Conservation (phyloP, 164 flowering plant genomes). For the Akebia trifoliata region DNA sequence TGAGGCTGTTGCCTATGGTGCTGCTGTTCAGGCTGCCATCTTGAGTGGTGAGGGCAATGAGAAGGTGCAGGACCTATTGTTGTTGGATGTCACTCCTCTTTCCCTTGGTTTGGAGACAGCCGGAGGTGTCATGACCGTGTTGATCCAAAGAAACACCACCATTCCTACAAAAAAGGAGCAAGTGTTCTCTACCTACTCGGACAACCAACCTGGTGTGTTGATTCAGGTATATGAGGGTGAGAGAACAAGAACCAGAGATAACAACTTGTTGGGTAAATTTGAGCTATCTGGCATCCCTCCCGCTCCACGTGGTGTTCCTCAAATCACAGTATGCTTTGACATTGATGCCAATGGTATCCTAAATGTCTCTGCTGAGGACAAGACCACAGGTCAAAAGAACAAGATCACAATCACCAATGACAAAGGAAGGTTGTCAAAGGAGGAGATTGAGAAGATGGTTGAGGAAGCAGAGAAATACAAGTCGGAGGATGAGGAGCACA, state of each 20-base stretch:
- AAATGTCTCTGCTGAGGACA: slow-evolving; percentile 44
- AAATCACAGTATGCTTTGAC: slow-evolving; percentile 35
- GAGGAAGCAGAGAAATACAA: slow-evolving; percentile 39
- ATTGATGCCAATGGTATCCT: slow-evolving; percentile 29
- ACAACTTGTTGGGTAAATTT: slow-evolving; percentile 27
- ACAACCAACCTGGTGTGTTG: slow-evolving; percentile 38
- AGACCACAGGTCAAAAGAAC: slow-evolving; percentile 40
- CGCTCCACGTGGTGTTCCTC: slow-evolving; percentile 44
- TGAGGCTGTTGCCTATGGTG: slow-evolving; percentile 47
- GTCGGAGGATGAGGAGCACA: slow-evolving; percentile 40
- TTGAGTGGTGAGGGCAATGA: slow-evolving; percentile 34
- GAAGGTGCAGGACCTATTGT: slow-evolving; percentile 35
- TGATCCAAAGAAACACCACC: slow-evolving; percentile 35
- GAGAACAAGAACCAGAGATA: slow-evolving; percentile 29
- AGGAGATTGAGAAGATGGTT: slow-evolving; percentile 36
- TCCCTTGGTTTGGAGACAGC: slow-evolving; percentile 26
- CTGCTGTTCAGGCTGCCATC: slow-evolving; percentile 40
- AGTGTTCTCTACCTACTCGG: slow-evolving; percentile 33
- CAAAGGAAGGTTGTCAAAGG: slow-evolving; percentile 33
- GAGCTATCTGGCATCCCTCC: slow-evolving; percentile 38
- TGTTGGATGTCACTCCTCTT: slow-evolving; percentile 26
- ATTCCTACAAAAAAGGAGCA: slow-evolving; percentile 40
- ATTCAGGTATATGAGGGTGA: slow-evolving; percentile 45
- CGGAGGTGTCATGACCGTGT: slow-evolving; percentile 29
- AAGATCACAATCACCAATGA: slow-evolving; percentile 43